Conservation (phyloP, 345 rosid species). For the Erysimum cheiranthoides region DNA sequence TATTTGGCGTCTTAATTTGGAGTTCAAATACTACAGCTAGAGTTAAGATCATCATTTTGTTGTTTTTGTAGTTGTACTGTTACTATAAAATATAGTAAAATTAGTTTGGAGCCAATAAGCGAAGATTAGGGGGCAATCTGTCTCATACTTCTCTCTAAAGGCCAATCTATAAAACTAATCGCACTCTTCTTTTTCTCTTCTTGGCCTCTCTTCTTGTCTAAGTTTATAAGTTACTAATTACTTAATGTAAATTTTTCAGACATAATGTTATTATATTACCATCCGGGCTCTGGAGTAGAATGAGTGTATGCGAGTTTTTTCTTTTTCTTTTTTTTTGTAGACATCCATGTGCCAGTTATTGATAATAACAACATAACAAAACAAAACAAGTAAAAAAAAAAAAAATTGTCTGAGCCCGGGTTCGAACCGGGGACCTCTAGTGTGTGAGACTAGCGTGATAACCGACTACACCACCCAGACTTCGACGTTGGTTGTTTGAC, state of each 20-base stretch:
- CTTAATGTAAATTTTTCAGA: background rate
- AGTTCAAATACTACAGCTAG: background rate
- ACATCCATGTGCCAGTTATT: too few species aligned
- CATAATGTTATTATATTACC: background rate
- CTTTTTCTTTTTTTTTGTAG: too few species aligned
- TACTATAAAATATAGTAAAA: background rate
- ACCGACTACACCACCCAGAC: conserved; percentile 58
- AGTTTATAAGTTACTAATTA: background rate
- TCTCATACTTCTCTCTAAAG: conserved; percentile 21
- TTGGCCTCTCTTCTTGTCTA: background rate
- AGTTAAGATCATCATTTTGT: background rate
- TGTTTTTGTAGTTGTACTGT: background rate
- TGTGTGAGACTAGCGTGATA: conserved; percentile 90
- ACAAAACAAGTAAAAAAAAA: too few species aligned
- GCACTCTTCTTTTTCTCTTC: background rate
- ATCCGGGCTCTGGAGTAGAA: background rate
- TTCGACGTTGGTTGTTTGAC: background rate
- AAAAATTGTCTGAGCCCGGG: conserved; percentile 66
- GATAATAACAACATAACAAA: too few species aligned
- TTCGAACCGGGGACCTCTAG: conserved; percentile 85
- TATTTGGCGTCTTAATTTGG: background rate
- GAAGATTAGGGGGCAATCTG: background rate
- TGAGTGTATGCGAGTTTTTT: background rate
- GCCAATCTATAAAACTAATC: background rate
- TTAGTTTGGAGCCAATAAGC: conserved; percentile 6